A percentile compares a stretch with the other conserved stretches of the same genome.
Evolutionary conservation across 2,329 filamentous ascomycete genomes (phyloP).

Genomic region (Huntiella moniliformis): DNA sequence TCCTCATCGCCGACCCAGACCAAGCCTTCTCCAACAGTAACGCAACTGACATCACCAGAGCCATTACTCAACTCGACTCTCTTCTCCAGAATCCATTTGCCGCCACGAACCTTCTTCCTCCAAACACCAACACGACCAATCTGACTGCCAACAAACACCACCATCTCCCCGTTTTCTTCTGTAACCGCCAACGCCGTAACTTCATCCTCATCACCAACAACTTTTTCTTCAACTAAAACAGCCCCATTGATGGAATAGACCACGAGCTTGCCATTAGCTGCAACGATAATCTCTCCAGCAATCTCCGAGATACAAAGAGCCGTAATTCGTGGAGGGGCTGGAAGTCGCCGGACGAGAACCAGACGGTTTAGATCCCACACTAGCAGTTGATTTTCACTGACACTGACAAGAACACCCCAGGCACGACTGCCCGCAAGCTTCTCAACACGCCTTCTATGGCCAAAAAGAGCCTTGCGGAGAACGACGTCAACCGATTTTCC

Average conservation of each 20-base stretch:
- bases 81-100: conserved; percentile 53
- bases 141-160: conserved; percentile 79
- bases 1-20: conserved; percentile 92
- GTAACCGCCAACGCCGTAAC: conserved; percentile 68
- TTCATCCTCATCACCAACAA: conserved; percentile 31
- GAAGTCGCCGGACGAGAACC: conserved; percentile 61
- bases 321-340: conserved; percentile 36
- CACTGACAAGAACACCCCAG: conserved; percentile 74
- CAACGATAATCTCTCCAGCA: conserved; percentile 75
- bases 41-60: conserved; percentile 61
- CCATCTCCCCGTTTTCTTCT: conserved; percentile 73
- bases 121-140: conserved; percentile 69
- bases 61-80: conserved; percentile 58
- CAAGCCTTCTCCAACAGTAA: conserved; percentile 61
- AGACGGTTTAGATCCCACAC: conserved; percentile 89
- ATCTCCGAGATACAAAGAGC: conserved; percentile 79
- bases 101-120: conserved; percentile 29
- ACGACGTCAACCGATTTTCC: conserved; percentile 60
- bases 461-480: conserved; percentile 66
- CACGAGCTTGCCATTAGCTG: conserved; percentile 53
- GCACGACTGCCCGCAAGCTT: conserved; percentile 70
- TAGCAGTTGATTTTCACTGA: conserved; percentile 62
- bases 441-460: conserved; percentile 69
- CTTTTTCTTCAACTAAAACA: conserved; percentile 60
- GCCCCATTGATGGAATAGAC: conserved; percentile 82